These are phyloP conservation scores for Plasmodium knowlesi DNA, from an alignment of 169 alveolate species.

Conservation along the genomic window DNA sequence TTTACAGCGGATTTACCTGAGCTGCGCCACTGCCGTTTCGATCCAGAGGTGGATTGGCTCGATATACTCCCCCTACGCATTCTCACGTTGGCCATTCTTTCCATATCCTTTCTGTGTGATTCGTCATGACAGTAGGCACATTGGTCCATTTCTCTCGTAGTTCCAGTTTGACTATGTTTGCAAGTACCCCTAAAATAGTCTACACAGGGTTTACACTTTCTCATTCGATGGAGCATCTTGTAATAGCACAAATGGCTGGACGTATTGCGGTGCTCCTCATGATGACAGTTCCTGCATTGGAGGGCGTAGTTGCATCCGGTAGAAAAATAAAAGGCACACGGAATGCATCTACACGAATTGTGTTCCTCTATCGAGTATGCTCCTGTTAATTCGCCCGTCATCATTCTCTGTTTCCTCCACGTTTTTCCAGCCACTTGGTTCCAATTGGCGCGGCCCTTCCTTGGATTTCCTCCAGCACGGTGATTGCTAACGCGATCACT, in stretches of 20 bases:
- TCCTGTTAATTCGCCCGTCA: not conserved
- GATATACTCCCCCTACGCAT: not conserved
- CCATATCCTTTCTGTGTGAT: not conserved
- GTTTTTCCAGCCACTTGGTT: not conserved
- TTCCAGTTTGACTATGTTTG: not conserved
- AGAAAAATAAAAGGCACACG: slow-evolving; percentile 2
- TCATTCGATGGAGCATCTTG: not conserved
- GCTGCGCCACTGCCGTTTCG: not conserved
- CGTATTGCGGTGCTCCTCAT: not conserved
- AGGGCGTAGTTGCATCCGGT: slow-evolving; percentile 1
- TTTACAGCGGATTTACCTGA: not conserved
- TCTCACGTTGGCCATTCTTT: not conserved
- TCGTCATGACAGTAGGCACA: slow-evolving; percentile 1
- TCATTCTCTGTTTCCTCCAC: not conserved
- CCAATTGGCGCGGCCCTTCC: not conserved
- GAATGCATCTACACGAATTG: not conserved
- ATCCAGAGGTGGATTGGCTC: not conserved
- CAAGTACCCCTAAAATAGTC: slow-evolving; percentile 3
- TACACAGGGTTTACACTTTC: not conserved
- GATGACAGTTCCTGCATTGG: slow-evolving; percentile 11
- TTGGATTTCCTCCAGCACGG: not conserved
- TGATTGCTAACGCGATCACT: not conserved
- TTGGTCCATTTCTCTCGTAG: not conserved
- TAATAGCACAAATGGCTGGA: not conserved
- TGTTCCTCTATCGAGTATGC: not conserved